Base-by-base conservation (phyloP, 768 basidiomycete genomes). In the Fibroporia radiculosa region DNA sequence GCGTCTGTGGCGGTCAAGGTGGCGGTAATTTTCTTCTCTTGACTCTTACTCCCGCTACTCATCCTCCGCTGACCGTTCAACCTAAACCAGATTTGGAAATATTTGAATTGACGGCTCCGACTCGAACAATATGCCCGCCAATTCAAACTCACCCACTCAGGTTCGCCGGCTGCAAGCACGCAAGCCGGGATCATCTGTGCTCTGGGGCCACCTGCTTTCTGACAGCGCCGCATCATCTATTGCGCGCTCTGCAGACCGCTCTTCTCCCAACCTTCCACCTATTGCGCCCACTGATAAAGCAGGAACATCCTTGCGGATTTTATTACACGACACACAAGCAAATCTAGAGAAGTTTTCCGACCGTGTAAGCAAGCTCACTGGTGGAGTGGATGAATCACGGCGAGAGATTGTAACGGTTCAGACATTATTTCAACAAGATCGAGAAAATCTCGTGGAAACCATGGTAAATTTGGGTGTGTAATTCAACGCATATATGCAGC, bases 271-370 rank as follows among this genome's bases (percentile, higher is more conserved):
- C 25, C 60, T 65, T 6, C 45, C 62, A 6, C 65, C 72, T n/a
- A 70, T 61, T 1, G 48, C 56, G 2, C 64, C 83, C 3, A 52
- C 74, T 23, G 84, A 87, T 63, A 84, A 74, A 52, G 73, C 74
- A 8, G 76, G 73, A 11, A 82, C 83, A 3, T 82, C 84, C 5
- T 80, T 80, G 65, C 75, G 84, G 31, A 72, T 86, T 52, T 70
- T 87, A 11, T 64, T 88, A 18, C 77, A 86, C 51, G 85, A 87
- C 56, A 85, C 82, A 1, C 82, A 85, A 45, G 74, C 73, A 18
- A 76, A 80, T 49, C 69, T 87, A 27, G 82, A 88, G 61, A 74
- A 67, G 52, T 86, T 87, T 48, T 75, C 80, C 0, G 64, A 64
- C 6, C 71, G 72, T 24, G 73, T 80, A 12, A 77, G 75, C 33